Conservation (phyloP, 2,329 filamentous ascomycete genomes). For the Aspergillus luchuensis region DNA sequence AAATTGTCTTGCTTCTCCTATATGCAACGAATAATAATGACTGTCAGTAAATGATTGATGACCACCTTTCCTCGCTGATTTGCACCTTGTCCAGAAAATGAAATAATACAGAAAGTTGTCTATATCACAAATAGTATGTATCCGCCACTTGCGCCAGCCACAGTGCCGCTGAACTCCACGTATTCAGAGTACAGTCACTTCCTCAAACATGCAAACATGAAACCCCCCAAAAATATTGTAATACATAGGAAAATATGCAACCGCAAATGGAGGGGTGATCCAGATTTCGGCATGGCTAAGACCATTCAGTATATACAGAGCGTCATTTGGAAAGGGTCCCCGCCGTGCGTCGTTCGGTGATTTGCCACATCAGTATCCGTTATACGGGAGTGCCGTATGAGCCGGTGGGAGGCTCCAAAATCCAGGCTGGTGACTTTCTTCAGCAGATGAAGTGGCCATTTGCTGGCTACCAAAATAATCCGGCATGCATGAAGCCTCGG, state of each 20-base stretch:
- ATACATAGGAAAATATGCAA: neutral
- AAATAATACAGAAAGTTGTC: neutral
- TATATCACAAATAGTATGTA: neutral
- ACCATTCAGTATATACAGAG: neutral
- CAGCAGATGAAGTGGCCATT: conserved; percentile 11
- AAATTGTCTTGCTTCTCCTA: no score
- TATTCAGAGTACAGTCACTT: neutral
- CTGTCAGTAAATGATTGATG: no score
- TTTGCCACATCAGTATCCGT: conserved; percentile 12
- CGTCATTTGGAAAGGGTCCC: neutral
- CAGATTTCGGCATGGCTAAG: neutral
- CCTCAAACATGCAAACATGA: neutral
- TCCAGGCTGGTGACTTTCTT: conserved; percentile 9
- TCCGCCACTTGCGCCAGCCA: neutral
- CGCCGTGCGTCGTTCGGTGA: neutral
- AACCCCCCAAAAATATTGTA: neutral
- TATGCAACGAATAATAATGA: no score
- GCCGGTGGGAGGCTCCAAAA: conserved; percentile 18
- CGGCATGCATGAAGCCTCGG: conserved; percentile 15
- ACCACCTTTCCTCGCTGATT: no score
- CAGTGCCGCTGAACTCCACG: neutral
- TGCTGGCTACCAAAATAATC: conserved; percentile 23
- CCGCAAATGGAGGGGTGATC: neutral
- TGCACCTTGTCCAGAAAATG: neutral
- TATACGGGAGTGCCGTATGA: conserved; percentile 17